Percentiles rank a stretch among this genome's conserved stretches.
phyloP scores from a whole-genome alignment of 495 filamentous ascomycete genomes.

The Penicilliopsis zonata region DNA sequence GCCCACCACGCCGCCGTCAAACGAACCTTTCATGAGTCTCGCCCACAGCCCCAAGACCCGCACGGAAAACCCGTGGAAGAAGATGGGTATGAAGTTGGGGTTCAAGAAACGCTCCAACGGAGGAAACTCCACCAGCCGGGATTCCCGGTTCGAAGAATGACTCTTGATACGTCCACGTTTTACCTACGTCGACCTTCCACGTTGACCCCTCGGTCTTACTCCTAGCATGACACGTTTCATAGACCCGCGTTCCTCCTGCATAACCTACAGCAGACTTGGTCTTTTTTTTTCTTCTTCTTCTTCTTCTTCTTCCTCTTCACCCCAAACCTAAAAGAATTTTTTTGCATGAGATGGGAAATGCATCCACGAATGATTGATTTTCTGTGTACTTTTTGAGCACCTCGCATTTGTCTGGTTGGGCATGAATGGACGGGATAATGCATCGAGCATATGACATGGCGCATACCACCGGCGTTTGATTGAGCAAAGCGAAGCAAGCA shows the following conservation, averaged over 20 bases:
- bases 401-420: slow-evolving; percentile 4
- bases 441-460: slow-evolving; percentile 11
- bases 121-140: slow-evolving; percentile 20
- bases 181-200: background rate
- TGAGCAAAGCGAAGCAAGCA: slow-evolving; percentile 11
- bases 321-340: slow-evolving; percentile 1
- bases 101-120: slow-evolving; percentile 46
- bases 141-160: slow-evolving; percentile 24
- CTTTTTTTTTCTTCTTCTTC: background rate
- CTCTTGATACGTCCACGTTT: background rate
- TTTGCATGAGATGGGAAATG: slow-evolving; percentile 1
- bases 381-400: slow-evolving; percentile 3
- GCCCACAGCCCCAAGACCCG: slow-evolving; percentile 39
- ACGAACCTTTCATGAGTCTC: slow-evolving; percentile 39
- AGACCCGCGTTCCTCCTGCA: background rate
- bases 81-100: slow-evolving; percentile 67
- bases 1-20: slow-evolving; percentile 69
- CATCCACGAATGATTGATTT: slow-evolving; percentile 4
- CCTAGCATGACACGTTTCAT: background rate
- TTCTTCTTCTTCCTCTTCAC: slow-evolving; percentile 1
- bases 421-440: slow-evolving; percentile 14
- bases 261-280: background rate
- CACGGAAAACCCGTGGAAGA: slow-evolving; percentile 63
- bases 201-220: no score
- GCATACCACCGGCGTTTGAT: slow-evolving; percentile 6